A percentile compares a stretch with the other conserved stretches of the same genome.
Evolutionary conservation across 352 stramenopile species (phyloP).

Genomic region (Thraustotheca clavata): DNA sequence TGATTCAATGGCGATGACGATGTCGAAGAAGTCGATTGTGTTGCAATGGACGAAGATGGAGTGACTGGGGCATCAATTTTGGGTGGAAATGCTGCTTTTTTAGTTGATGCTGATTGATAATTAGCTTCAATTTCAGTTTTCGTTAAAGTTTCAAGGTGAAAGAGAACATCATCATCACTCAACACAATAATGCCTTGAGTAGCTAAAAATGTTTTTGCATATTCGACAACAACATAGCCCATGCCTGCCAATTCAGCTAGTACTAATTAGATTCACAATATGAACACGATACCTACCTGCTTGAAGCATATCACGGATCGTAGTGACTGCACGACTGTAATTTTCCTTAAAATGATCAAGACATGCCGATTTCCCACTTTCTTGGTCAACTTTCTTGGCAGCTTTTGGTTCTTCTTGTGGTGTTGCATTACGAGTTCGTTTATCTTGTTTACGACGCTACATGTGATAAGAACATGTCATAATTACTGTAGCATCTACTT

Average conservation of each 20-base stretch:
- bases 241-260: conserved; percentile 17
- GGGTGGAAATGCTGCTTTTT: background rate
- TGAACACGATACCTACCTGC: too few relatives aligned
- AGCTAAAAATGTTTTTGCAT: conserved; percentile 7
- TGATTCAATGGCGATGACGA: background rate
- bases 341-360: conserved; percentile 10
- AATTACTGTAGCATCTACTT: background rate
- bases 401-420: conserved; percentile 12
- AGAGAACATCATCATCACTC: conserved; percentile 6
- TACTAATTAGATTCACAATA: background rate
- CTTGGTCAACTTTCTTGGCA: conserved; percentile 17
- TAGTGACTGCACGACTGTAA: background rate
- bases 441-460: conserved; percentile 19
- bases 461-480: background rate
- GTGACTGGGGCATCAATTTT: background rate
- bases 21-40: background rate
- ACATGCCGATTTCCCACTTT: conserved; percentile 9
- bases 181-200: conserved; percentile 15
- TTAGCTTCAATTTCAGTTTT: background rate
- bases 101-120: background rate
- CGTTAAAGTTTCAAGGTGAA: conserved; percentile 8
- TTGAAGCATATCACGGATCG: conserved; percentile 14
- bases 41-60: background rate
- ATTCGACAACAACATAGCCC: conserved; percentile 10
- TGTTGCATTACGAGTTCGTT: background rate